Evolutionary conservation across 805 yeast species (phyloP).

Genomic region (Pichia phayaonensis): DNA sequence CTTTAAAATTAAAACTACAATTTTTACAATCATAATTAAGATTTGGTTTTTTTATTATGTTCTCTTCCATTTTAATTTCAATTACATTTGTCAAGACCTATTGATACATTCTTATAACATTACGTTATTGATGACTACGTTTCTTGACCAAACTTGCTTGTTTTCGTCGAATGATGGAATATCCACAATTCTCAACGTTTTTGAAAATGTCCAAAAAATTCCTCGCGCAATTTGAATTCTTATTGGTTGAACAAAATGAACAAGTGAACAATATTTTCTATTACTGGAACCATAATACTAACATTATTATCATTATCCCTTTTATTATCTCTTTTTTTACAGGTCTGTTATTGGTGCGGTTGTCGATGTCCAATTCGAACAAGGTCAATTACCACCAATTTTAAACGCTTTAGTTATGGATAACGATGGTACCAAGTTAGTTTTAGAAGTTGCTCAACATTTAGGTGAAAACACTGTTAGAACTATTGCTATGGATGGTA

Average conservation of each 20-base stretch:
- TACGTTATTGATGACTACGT: too few species aligned
- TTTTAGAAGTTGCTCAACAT: constrained; percentile 98
- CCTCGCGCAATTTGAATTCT: background rate
- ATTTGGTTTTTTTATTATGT: too few species aligned
- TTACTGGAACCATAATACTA: constrained; percentile 13
- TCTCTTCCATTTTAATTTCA: too few species aligned
- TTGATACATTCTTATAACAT: too few species aligned
- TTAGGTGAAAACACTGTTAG: constrained; percentile 99
- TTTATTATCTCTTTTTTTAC: constrained; percentile 8
- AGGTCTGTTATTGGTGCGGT: constrained; percentile 99
- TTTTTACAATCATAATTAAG: too few species aligned
- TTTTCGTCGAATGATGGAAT: background rate
- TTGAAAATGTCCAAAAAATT: background rate
- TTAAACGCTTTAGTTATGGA: constrained; percentile 91
- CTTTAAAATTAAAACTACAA: too few species aligned
- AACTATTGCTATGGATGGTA: constrained; percentile 99
- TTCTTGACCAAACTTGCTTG: too few species aligned
- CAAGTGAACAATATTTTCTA: background rate
- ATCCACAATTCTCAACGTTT: background rate
- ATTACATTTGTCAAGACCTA: background rate
- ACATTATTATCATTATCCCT: constrained; percentile 7
- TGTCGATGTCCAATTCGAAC: constrained; percentile 98
- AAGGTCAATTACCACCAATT: constrained; percentile 95
- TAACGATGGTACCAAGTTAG: constrained; percentile 61
- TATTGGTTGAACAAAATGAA: background rate